Base-by-base conservation (phyloP, 805 yeast genomes). In the Pichia deserticola region DNA sequence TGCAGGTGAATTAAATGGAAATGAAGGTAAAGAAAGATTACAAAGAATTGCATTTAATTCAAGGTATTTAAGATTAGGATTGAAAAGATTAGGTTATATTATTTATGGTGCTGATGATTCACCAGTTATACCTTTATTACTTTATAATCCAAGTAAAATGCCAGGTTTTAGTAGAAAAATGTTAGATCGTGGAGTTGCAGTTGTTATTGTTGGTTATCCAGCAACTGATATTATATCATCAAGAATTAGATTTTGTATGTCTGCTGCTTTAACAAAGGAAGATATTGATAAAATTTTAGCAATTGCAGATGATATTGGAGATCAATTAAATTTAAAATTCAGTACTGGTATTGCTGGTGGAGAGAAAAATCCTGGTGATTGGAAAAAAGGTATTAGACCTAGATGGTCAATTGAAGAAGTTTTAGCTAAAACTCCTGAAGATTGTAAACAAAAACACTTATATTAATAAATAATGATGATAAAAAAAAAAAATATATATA, bases 171-270 rank as follows among this genome's bases (percentile, higher is more conserved):
- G 96, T 42, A 78, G 96, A 65, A 78, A 81, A 77, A 77, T 92
- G 76, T 78, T 85, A 58, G 80, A 78, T 55, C 74, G 80, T 67
- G 86, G 86, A 47, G 83, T 93, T 53, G 99, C 99, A 4, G 90
- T 92, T 44, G 99, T 93, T 36, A 84, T 92, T 55, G 98, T 92
- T 41, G 97, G 98, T 36, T 93, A 93, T 65, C 99, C 99, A 10
- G 99, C 99, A 1, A 92, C 98, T 0, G 96, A 96, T 36, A 75
- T 93, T 57, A 82, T 88, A 40, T 80, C 89, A 36, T 86, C 96
- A 5, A 81, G 99, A 70, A 89, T 89, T 30, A 81, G 99, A 67
- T 80, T 93, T 60, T 93, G 99, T 74, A 84, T 93, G 59, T 85
- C 95, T 48, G 73, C 97, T 0, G 86, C 98, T 1, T 76, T 95